Conservation (phyloP, 352 stramenopile species). For the Lagenidium sp. region DNA sequence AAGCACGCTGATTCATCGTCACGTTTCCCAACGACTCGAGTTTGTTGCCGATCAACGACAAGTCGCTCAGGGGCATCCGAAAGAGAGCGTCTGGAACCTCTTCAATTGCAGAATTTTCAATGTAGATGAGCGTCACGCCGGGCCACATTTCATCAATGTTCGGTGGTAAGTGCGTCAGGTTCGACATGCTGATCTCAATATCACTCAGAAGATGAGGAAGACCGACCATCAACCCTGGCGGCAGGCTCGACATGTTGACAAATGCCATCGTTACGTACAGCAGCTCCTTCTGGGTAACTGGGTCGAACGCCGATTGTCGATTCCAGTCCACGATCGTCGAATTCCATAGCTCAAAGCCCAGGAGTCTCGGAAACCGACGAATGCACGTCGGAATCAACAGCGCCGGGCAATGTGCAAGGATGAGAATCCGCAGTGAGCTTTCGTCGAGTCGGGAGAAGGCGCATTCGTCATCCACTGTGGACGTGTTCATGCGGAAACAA, state of each 20-base stretch:
- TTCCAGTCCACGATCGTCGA: slow-evolving; percentile 18
- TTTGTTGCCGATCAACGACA: slow-evolving; percentile 8
- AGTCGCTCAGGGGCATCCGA: not conserved
- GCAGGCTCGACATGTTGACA: slow-evolving; percentile 1
- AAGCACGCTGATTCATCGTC: too few species aligned
- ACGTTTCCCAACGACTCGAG: slow-evolving; percentile 3
- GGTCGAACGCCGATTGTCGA: slow-evolving; percentile 1
- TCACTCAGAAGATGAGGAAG: not conserved
- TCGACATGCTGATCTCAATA: not conserved
- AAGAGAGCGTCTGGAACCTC: not conserved
- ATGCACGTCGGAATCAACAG: slow-evolving; percentile 13
- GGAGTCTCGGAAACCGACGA: slow-evolving; percentile 3
- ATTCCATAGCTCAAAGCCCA: slow-evolving; percentile 22
- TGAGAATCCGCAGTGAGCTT: slow-evolving; percentile 12
- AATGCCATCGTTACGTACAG: slow-evolving; percentile 6
- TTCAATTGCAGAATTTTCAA: slow-evolving; percentile 1
- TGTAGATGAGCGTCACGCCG: not conserved
- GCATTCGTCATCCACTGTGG: not conserved
- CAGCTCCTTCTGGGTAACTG: slow-evolving; percentile 2
- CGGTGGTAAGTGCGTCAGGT: not conserved
- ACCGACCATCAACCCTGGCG: not conserved
- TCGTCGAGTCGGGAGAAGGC: slow-evolving; percentile 1
- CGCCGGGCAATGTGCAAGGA: slow-evolving; percentile 16
- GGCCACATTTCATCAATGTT: slow-evolving; percentile 1
- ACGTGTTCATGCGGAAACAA: slow-evolving; percentile 4